Conservation (phyloP, 768 basidiomycete genomes). For the Mycena sanguinolenta region DNA sequence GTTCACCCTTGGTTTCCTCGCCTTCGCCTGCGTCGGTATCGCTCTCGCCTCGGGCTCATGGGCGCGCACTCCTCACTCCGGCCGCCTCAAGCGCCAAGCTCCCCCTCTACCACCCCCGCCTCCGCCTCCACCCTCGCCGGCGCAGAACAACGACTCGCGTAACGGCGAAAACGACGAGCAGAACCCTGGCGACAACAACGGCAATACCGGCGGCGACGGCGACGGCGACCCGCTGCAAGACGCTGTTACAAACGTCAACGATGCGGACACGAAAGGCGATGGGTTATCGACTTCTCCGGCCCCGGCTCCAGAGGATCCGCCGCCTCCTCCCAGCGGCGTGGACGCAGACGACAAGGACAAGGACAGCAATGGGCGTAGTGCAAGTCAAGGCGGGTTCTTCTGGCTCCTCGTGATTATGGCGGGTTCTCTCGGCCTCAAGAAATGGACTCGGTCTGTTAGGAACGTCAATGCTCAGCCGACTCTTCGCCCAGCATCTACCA, state of each 20-base stretch:
- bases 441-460: no score
- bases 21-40: not conserved
- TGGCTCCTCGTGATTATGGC: not conserved
- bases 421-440: no score
- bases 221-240: slow-evolving; percentile 4
- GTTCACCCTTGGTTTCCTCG: not conserved
- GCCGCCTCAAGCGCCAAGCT: not conserved
- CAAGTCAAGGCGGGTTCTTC: not conserved
- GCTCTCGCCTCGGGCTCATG: not conserved
- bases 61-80: not conserved
- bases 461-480: no score
- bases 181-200: not conserved
- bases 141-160: not conserved
- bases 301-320: slow-evolving; percentile 17
- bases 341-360: slow-evolving; percentile 7
- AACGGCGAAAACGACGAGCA: not conserved
- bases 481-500: not conserved
- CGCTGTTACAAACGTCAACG: not conserved
- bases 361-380: not conserved
- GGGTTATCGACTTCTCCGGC: not conserved
- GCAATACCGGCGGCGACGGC: not conserved
- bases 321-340: slow-evolving; percentile 6
- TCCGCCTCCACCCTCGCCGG: not conserved
- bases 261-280: not conserved
- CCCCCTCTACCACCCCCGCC: not conserved